phyloP scores from a whole-genome alignment of 306 rosid species.

The Alnus rubra region DNA sequence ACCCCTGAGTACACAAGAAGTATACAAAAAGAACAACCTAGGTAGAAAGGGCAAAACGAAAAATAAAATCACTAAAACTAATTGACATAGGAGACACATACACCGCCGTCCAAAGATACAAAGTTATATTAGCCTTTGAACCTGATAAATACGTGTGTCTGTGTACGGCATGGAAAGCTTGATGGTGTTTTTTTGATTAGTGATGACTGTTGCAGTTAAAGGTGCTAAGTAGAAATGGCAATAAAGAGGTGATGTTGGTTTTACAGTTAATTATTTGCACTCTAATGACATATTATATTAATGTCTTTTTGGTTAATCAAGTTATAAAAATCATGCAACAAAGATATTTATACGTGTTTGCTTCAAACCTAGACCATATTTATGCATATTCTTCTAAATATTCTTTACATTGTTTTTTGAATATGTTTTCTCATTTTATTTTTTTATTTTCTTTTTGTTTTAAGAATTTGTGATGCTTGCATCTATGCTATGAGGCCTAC shows the following conservation, averaged over 20 bases:
- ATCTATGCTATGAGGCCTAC: conserved; percentile 8
- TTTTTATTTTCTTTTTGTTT: background rate
- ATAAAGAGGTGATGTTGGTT: background rate
- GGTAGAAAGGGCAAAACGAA: no score
- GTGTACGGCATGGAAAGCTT: background rate
- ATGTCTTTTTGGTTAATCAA: background rate
- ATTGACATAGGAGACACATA: no score
- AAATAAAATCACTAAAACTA: no score
- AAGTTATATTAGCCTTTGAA: background rate
- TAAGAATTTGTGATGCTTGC: conserved; percentile 4
- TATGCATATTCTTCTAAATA: background rate
- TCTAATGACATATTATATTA: background rate
- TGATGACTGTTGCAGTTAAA: background rate
- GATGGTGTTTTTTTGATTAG: background rate
- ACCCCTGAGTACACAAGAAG: no score
- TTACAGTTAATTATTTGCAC: background rate
- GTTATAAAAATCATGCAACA: background rate
- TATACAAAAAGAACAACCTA: no score
- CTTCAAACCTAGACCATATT: background rate
- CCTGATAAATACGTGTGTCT: background rate
- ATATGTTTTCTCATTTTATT: background rate
- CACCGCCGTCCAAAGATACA: no score
- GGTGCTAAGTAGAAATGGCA: background rate
- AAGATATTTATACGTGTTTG: background rate
- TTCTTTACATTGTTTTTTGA: background rate